phyloP scores from a whole-genome alignment of 306 rosid genomes.

The apple (Malus domestica) region ASM211411v1 NC_041794.1:26746001-26746500 shows the following conservation, averaged over 20 bases:
- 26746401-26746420: slow-evolving; percentile 14
- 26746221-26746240: neutral
- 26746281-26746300: neutral
- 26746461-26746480: neutral
- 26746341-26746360: slow-evolving; percentile 3
- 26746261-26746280: neutral
- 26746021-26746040: neutral
- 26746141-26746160: neutral
- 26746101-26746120: neutral
- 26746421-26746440: slow-evolving; percentile 19
- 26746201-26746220: slow-evolving; percentile 1
- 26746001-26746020: neutral
- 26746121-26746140: neutral
- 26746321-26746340: neutral
- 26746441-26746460: slow-evolving; percentile 24
- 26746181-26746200: neutral
- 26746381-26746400: slow-evolving; percentile 20
- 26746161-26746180: neutral
- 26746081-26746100: slow-evolving; percentile 10
- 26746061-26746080: slow-evolving; percentile 6
- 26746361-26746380: slow-evolving; percentile 24
- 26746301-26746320: neutral
- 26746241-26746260: neutral
- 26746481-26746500: slow-evolving; percentile 9
- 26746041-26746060: neutral